Evolutionary conservation across 2,329 filamentous ascomycete genomes (phyloP), one percentile per base, ranked within the genome.

Genomic region (Stagonosporopsis chrysanthemi): DNA sequence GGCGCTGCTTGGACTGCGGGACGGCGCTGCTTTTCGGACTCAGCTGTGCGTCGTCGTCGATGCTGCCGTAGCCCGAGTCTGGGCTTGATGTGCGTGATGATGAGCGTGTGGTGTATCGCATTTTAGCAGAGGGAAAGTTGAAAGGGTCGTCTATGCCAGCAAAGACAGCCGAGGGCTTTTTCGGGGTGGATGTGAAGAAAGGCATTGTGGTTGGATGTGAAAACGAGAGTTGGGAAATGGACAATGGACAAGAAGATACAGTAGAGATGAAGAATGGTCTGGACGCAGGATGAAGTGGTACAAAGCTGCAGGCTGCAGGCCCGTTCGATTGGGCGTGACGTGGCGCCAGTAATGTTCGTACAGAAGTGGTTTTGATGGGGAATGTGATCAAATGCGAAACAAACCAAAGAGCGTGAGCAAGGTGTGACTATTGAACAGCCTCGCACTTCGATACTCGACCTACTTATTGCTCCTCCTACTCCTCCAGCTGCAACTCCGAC

Each of bases 41-140:
- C n/a, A 48, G 54, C 8, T 47, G 46, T 8, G n/a, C 9, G 8
- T 47, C 47, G 23, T 63, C 62, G 23, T 63, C 51, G 22, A 53
- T 45, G 40, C 63, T 66, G 26, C 47, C 42, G 49, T 66, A 64
- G 8, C 63, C 63, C 5, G 52, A 49, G 42, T 56, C 52, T 1
- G 45, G 45, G 24, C 39, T 44, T 6, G 39, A n/a, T 33, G 40
- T 44, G 22, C 44, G 55, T 1, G 33, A 44, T 1, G 8, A 14
- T 1, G 48, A 41, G 28, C 44, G 44, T 4, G 43, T 12, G 9
- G 26, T 40, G 44, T 52, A 49, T 12, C 43, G 47, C 53, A 52
- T 51, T 19, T 47, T 56, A 14, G 42, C 24, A 0, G 42, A 8
- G 28, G 54, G 54, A 35, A 57, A 57, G 19, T 52, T 57, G 48